Percentiles rank a stretch among this genome's conserved stretches.
Evolutionary conservation across 2,329 filamentous ascomycete species (phyloP).

Genomic region (Penicillium sp.): DNA sequence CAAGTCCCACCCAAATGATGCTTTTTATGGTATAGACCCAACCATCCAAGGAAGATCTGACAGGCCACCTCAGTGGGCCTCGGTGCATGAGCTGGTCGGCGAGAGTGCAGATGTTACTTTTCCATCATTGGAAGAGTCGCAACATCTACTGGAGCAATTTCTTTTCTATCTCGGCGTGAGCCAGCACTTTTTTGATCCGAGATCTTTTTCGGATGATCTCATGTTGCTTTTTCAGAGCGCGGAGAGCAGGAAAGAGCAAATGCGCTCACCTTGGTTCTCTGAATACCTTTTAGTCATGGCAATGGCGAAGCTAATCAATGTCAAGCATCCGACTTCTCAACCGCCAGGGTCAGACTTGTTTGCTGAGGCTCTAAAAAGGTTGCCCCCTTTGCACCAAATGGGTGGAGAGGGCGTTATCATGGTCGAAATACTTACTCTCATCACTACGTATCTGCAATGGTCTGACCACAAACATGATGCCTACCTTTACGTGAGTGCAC

Average conservation of each 20-base stretch:
- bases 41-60: background rate
- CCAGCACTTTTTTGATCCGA: constrained; percentile 25
- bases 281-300: constrained; percentile 28
- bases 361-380: constrained; percentile 17
- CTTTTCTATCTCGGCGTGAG: constrained; percentile 26
- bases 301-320: constrained; percentile 27
- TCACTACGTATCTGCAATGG: constrained; percentile 23
- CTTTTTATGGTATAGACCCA: background rate
- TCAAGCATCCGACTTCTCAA: constrained; percentile 17
- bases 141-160: constrained; percentile 22
- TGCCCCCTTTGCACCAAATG: constrained; percentile 17
- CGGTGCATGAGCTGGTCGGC: constrained; percentile 5
- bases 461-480: constrained; percentile 24
- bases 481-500: constrained; percentile 17
- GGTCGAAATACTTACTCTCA: constrained; percentile 20
- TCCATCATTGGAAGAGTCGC: constrained; percentile 19
- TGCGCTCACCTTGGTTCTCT: constrained; percentile 18
- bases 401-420: constrained; percentile 17
- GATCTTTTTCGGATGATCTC: constrained; percentile 21
- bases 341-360: constrained; percentile 19
- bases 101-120: constrained; percentile 7
- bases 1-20: constrained; percentile 3
- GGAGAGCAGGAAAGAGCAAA: constrained; percentile 11
- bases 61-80: constrained; percentile 5
- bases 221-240: constrained; percentile 18